These are phyloP conservation scores for Pisolithus microcarpus DNA, from an alignment of 768 basidiomycete genomes.

Conservation along the genomic window DNA sequence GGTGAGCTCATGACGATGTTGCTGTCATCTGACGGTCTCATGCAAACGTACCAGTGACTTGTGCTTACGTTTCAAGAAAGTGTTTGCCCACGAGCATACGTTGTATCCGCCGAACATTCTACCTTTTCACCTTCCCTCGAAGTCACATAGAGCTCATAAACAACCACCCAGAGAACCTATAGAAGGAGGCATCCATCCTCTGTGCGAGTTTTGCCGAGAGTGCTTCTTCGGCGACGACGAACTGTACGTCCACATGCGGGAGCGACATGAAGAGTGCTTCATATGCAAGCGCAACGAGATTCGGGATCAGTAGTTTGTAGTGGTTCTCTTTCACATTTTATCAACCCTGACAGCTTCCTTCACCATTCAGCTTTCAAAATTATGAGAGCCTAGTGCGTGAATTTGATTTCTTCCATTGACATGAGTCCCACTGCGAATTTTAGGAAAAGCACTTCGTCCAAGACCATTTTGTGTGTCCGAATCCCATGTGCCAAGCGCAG, in stretches of 20 bases:
- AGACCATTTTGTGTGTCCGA: conserved; percentile 73
- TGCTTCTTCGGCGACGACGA: conserved; percentile 93
- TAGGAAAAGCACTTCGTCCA: conserved; percentile 73
- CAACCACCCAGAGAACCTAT: conserved; percentile 45
- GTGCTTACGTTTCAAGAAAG: conserved; percentile 84
- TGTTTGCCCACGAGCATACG: conserved; percentile 92
- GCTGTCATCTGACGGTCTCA: not conserved
- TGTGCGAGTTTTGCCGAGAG: conserved; percentile 87
- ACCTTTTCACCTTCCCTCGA: conserved; percentile 70
- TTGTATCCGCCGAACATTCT: conserved; percentile 66
- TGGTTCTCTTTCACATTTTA: not conserved
- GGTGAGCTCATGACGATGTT: conserved; percentile 37
- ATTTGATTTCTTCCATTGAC: not conserved
- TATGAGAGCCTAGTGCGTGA: conserved; percentile 66
- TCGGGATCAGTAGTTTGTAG: conserved; percentile 77
- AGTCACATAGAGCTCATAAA: conserved; percentile 37
- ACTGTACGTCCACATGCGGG: conserved; percentile 88
- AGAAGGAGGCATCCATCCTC: conserved; percentile 68
- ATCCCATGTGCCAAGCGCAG: conserved; percentile 64
- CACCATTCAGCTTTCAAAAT: conserved; percentile 56
- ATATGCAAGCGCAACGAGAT: conserved; percentile 81
- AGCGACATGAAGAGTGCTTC: conserved; percentile 94
- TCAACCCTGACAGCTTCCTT: not conserved
- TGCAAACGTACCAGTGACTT: conserved; percentile 50
- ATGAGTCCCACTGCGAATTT: not conserved